Evolutionary conservation across 768 basidiomycete species (phyloP).

Genomic region (Tephrocybe sp.): DNA sequence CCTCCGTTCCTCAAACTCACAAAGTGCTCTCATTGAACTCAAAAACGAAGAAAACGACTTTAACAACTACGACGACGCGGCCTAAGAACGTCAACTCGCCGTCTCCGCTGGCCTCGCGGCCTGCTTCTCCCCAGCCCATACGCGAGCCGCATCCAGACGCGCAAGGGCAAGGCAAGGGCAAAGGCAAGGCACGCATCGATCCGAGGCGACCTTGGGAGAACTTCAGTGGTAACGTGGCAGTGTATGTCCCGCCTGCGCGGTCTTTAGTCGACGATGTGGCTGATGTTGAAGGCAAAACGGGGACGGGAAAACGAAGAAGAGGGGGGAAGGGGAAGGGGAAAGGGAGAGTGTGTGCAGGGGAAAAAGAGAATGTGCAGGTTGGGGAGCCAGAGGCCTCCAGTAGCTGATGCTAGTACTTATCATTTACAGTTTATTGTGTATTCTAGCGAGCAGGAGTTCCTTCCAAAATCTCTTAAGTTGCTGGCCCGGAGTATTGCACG

Average conservation of each 20-base stretch:
- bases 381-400: constrained; percentile 2
- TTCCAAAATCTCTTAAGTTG: no score
- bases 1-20: constrained; percentile 33
- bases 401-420: constrained; percentile 3
- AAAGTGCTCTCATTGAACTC: constrained; percentile 59
- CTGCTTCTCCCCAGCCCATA: constrained; percentile 32
- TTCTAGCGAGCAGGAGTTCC: no score
- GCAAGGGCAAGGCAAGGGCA: constrained; percentile 30
- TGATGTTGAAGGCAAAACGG: neutral
- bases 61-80: constrained; percentile 53
- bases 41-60: constrained; percentile 47
- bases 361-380: neutral
- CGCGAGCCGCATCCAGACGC: constrained; percentile 39
- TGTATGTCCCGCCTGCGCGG: constrained; percentile 34
- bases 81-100: constrained; percentile 15
- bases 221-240: constrained; percentile 28
- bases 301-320: constrained; percentile 12
- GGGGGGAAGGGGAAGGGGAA: constrained; percentile 9
- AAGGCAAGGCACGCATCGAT: constrained; percentile 28
- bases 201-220: constrained; percentile 45
- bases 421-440: no score
- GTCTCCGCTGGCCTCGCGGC: constrained; percentile 30
- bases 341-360: constrained; percentile 7
- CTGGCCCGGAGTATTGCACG: no score
- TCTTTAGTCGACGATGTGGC: constrained; percentile 8